Percentiles rank a stretch among this genome's conserved stretches.
phyloP scores from a whole-genome alignment of 2,329 filamentous ascomycete genomes.

The Pyrenophora seminiperda region DNA sequence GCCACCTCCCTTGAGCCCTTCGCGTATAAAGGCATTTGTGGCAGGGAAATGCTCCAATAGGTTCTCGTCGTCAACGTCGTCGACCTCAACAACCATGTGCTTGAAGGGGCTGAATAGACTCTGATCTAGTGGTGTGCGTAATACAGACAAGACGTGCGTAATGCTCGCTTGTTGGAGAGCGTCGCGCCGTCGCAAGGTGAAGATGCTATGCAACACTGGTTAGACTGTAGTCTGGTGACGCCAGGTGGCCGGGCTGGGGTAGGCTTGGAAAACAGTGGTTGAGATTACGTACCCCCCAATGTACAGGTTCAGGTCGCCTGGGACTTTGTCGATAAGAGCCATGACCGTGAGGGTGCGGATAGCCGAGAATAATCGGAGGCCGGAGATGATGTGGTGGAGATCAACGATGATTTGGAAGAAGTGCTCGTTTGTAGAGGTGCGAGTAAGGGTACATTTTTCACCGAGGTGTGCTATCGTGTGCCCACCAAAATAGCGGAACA shows the following conservation, averaged over 20 bases:
- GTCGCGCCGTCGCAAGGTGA: conserved; percentile 74
- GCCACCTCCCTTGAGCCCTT: conserved; percentile 67
- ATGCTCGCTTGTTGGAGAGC: conserved; percentile 74
- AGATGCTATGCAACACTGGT: conserved; percentile 64
- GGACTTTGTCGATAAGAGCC: conserved; percentile 68
- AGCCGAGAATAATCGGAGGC: conserved; percentile 21
- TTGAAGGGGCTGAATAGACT: conserved; percentile 66
- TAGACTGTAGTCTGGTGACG: conserved; percentile 26
- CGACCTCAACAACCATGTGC: conserved; percentile 80
- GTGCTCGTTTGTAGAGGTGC: conserved; percentile 22
- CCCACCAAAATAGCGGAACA: conserved; percentile 11
- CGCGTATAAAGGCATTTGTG: conserved; percentile 82
- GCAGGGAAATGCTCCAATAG: conserved; percentile 78
- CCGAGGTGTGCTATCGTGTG: conserved; percentile 26
- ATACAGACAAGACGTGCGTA: conserved; percentile 87
- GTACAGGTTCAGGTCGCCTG: conserved; percentile 72
- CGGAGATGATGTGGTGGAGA: conserved; percentile 26
- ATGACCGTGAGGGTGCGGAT: conserved; percentile 47
- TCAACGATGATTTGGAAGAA: conserved; percentile 7
- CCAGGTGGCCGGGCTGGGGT: conserved; percentile 17
- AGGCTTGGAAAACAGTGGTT: conserved; percentile 23
- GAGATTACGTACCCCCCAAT: conserved; percentile 71
- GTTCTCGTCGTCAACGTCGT: conserved; percentile 90
- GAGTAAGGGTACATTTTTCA: conserved; percentile 29
- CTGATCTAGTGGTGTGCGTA: conserved; percentile 65